Evolutionary conservation across 768 basidiomycete genomes (phyloP), one percentile per base, ranked within the genome.

Genomic region (Suillus subalutaceus): DNA sequence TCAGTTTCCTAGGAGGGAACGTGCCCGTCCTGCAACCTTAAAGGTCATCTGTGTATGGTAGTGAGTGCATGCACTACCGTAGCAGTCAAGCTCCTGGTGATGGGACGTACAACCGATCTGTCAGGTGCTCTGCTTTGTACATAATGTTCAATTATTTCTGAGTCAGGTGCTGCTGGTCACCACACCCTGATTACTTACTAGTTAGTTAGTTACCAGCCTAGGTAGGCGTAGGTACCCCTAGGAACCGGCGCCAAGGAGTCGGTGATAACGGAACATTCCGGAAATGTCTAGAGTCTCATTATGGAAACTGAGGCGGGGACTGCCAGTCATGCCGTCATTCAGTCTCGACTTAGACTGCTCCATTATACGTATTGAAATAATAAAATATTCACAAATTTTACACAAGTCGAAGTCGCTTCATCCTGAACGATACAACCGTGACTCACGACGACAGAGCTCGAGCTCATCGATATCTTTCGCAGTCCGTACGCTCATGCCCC

Each of bases 231-330:
- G 26, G 35, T 35, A 35, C 35, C 35, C 35, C 35, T 35, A 35
- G 35, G 6, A 0, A 43, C 16, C 41, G 7, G 35, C 35, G 6
- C 35, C 35, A 35, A 35, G 35, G 18, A 20, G 43, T 44, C 43
- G 43, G 43, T 44, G 44, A 26, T 52, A 52, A 30, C 50, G 50
- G 50, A 52, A 52, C 23, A 52, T 52, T 52, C 50, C 50, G 50
- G 26, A 12, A 13, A 50, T 13, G 13, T 26, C 13, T 50, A 18
- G 48, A 23, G 6, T 52, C 50, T 26, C 1, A 52, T 30, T 26
- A 30, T 30, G 46, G 41, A 43, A 43, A 18, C 2, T 35, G 35
- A 35, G 35, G 35, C 38, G 43, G 43, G n/a, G n/a, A 48, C 48
- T 48, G n/a, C 4, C n/a, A 48, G n/a, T 43, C 6, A 15, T 48